Base-by-base conservation (phyloP, 257 asterid species). In the Ligustrum vulgare region DNA sequence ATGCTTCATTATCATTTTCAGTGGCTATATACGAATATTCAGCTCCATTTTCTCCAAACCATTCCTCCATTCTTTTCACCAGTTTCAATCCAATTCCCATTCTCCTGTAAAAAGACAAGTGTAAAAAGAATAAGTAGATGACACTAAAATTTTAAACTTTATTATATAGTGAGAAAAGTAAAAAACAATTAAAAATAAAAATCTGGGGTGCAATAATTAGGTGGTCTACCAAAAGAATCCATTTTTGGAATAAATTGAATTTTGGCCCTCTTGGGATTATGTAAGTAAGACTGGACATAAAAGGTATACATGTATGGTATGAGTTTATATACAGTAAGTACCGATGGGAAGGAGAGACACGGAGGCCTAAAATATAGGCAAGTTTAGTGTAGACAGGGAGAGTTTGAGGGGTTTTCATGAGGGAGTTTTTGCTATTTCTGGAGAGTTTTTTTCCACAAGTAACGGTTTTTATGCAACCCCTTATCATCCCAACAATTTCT, bases 311-410 rank as follows among this genome's bases (percentile, higher is more conserved):
- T 58, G 76, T 3, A n/a, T 31, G 31, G 10, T 69, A n/a, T 36
- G 51, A 43, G 12, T 12, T 12, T 43, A 13, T 43, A 43, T 25
- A 33, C 10, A 28, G n/a, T n/a, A n/a, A 35, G 64, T 85, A 94
- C 99, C 99, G 71, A 77, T 90, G 95, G 72, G 93, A 78, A 58
- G 99, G 89, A 39, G 97, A 88, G n/a, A 95, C 97, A 2, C 99
- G 97, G 7, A 95, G 97, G 91, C 99, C 99, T 69, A 90, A 81
- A 39, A 95, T 81, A 60, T 95, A 95, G 63, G 98, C 97, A 16
- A 90, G 82, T 81, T 91, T 95, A 32, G 96, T 86, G 85, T 66
- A 89, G 33, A 91, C 39, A 9, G 96, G 99, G 25, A 84, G 77
- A 1, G 81, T 82, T 8, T 73, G 64, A 31, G 73, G 67, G 54